phyloP scores from a whole-genome alignment of 2,329 filamentous ascomycete genomes.

The Penicillium sp. region DNA sequence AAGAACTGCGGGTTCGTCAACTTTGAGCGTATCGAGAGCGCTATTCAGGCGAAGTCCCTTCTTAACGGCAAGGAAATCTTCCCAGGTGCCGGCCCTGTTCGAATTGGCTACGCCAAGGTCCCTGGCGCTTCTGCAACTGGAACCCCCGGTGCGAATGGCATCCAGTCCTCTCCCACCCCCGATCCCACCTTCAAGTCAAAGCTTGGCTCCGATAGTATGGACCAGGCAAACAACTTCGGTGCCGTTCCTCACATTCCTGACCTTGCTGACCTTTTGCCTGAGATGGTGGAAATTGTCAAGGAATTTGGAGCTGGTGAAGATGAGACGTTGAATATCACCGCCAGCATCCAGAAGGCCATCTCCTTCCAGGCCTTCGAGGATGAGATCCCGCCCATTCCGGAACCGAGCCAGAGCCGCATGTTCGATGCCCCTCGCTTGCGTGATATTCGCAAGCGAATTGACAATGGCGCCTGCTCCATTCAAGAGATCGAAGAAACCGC shows the following conservation, averaged over 20 bases:
- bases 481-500: conserved; percentile 92
- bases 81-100: conserved; percentile 89
- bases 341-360: conserved; percentile 76
- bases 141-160: conserved; percentile 84
- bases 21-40: conserved; percentile 89
- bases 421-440: conserved; percentile 93
- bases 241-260: conserved; percentile 65
- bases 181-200: conserved; percentile 68
- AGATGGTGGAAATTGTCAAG: conserved; percentile 83
- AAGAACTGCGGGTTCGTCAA: conserved; percentile 99
- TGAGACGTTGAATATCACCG: conserved; percentile 72
- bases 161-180: conserved; percentile 88
- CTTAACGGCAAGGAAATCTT: conserved; percentile 99
- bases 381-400: conserved; percentile 86
- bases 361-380: conserved; percentile 71
- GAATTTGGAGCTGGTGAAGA: conserved; percentile 86
- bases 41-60: conserved; percentile 81
- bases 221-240: conserved; percentile 37
- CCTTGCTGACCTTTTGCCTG: conserved; percentile 75
- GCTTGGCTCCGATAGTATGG: conserved; percentile 32
- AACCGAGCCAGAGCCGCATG: conserved; percentile 84
- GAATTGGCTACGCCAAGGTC: conserved; percentile 97
- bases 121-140: conserved; percentile 77
- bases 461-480: conserved; percentile 85
- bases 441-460: conserved; percentile 96